These are phyloP conservation scores for Aegilops sharonensis DNA, from an alignment of 176 grass and related monocot genomes.

Conservation along the genomic window DNA sequence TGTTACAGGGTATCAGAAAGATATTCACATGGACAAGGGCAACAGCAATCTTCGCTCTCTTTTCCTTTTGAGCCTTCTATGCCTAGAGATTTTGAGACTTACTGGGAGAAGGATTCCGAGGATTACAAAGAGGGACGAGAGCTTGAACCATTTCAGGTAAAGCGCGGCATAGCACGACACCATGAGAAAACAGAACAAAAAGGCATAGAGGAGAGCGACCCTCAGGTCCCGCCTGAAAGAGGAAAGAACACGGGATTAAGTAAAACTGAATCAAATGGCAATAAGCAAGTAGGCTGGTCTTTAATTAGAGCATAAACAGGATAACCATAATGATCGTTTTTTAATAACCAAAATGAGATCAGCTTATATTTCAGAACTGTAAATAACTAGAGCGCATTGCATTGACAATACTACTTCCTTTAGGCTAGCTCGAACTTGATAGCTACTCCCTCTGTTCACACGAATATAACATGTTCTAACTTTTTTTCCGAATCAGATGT, in stretches of 20 bases:
- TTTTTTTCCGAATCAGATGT: no score
- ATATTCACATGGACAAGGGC: slow-evolving; percentile 96
- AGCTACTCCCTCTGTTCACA: neutral
- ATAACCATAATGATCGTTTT: neutral
- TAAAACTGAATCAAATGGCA: slow-evolving; percentile 14
- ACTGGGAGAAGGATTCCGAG: slow-evolving; percentile 73
- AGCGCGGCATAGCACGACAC: slow-evolving; percentile 63
- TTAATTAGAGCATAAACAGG: neutral
- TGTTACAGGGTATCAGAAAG: slow-evolving; percentile 38
- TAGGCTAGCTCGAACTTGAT: neutral
- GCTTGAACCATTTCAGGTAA: slow-evolving; percentile 59
- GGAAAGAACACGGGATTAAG: neutral
- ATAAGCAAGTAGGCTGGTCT: neutral
- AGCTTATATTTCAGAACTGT: slow-evolving; percentile 1
- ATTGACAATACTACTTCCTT: neutral
- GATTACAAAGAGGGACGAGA: slow-evolving; percentile 59
- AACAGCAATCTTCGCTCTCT: slow-evolving; percentile 84
- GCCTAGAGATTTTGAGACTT: slow-evolving; percentile 81
- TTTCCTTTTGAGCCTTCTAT: slow-evolving; percentile 84
- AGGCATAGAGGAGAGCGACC: slow-evolving; percentile 60
- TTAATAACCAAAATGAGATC: slow-evolving; percentile 9
- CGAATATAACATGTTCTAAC: no score
- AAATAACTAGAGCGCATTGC: slow-evolving; percentile 15
- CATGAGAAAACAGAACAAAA: slow-evolving; percentile 72
- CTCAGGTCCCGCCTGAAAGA: slow-evolving; percentile 73